Evolutionary conservation across 148 eudicot species (phyloP).

Genomic region (Heliamphora exappendiculata): DNA sequence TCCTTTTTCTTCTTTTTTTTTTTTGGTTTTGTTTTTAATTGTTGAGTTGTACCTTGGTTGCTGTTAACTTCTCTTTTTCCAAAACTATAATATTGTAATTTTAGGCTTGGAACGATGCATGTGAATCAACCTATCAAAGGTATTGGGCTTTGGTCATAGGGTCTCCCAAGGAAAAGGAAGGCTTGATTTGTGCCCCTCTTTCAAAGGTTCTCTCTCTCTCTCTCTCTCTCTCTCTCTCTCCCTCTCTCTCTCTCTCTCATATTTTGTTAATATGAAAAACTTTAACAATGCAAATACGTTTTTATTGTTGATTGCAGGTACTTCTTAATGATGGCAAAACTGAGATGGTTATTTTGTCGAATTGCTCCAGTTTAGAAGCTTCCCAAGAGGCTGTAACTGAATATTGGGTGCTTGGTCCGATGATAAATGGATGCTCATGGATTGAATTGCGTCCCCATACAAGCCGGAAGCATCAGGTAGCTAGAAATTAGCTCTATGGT

Average conservation of each 20-base stretch:
- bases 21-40: too few relatives aligned
- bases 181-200: conserved; percentile 76
- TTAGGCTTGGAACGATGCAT: conserved; percentile 72
- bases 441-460: conserved; percentile 78
- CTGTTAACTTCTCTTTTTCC: not conserved
- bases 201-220: conserved; percentile 44
- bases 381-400: conserved; percentile 86
- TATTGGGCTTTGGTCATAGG: conserved; percentile 96
- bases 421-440: conserved; percentile 94
- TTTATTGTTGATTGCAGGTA: conserved; percentile 38
- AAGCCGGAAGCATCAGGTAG: conserved; percentile 83
- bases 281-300: not conserved
- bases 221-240: not conserved
- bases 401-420: conserved; percentile 89
- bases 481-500: not conserved
- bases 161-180: conserved; percentile 78
- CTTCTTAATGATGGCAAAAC: conserved; percentile 82
- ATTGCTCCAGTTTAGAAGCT: conserved; percentile 59
- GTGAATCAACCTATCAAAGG: conserved; percentile 61
- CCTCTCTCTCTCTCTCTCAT: not conserved
- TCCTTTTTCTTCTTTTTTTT: too few relatives aligned
- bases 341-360: conserved; percentile 79
- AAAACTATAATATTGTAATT: conserved; percentile 6
- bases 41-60: conserved; percentile 3
- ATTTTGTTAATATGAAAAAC: not conserved